Base-by-base conservation (phyloP, 2,329 filamentous ascomycete genomes). In the Colletotrichum destructivum region DNA sequence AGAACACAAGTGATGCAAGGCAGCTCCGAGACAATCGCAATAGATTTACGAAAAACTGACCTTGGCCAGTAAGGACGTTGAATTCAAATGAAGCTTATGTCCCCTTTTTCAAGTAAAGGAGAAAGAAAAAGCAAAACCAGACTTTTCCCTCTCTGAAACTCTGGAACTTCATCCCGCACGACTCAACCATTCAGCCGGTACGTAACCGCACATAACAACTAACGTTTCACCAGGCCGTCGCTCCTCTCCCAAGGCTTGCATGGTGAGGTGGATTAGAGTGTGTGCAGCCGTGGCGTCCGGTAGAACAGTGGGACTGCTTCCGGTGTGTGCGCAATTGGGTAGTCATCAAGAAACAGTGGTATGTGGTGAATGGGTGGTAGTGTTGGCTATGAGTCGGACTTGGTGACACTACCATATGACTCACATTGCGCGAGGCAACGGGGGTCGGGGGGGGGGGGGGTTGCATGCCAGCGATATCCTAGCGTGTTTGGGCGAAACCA, bases 271-370 rank as follows among this genome's bases (percentile, higher is more conserved):
- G 23, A 2, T 31, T 63, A 40, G 55, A 71, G 69, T 71, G 69
- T 51, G 62, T 69, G 69, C 64, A 63, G 60, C 46, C 35, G 63
- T 71, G 59, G 64, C 38, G 57, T 60, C 51, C 51, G 46, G 62
- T 49, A 26, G 35, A 44, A 52, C n/a, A 44, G 49, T 2, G 61
- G 38, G 21, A 23, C 21, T 21, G 18, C 46, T 31, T 9, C 7
- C 16, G 31, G 57, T 4, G 55, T 26, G 38, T n/a, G 12, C 4
- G 40, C 18, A 23, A 13, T 40, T 44, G 21, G 7, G 66, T n/a
- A 15, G n/a, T 38, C 35, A 38, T 38, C 35, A 16, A 31, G 42
- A 7, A 9, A 8, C 4, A 0, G 26, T 23, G n/a, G 1, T 26
- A 21, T 31, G n/a, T 38, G 35, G 59, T 62, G 60, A 52, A 52